Evolutionary conservation across 1,139 yeast genomes (phyloP).

Genomic region (Wickerhamomyces sp.): DNA sequence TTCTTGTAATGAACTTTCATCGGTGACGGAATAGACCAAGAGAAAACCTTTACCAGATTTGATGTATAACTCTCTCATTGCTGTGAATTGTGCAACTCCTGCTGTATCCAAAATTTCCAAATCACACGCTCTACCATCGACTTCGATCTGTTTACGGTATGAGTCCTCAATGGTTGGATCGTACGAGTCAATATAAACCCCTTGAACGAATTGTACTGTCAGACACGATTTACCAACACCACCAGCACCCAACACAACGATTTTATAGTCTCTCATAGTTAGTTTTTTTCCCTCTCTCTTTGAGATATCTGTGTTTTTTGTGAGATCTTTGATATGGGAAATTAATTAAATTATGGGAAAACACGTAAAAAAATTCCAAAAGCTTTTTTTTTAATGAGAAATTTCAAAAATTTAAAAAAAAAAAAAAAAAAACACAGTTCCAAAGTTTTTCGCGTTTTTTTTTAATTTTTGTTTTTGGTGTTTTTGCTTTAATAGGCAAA

Average conservation of each 20-base stretch:
- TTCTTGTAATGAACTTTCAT: conserved; percentile 78
- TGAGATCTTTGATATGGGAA: too few species aligned
- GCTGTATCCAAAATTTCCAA: conserved; percentile 95
- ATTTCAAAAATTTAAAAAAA: too few species aligned
- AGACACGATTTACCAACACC: conserved; percentile 97
- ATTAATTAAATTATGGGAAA: too few species aligned
- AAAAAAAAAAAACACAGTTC: too few species aligned
- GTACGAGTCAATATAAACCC: conserved; percentile 89
- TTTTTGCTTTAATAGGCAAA: too few species aligned
- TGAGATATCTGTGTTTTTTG: too few species aligned
- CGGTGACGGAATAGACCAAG: conserved; percentile 86
- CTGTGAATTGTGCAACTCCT: conserved; percentile 95
- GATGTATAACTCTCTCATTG: conserved; percentile 90
- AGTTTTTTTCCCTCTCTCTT: too few species aligned
- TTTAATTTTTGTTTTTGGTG: too few species aligned
- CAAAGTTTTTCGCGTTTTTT: too few species aligned
- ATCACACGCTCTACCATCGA: conserved; percentile 88
- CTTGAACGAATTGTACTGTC: conserved; percentile 86
- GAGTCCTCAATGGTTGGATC: conserved; percentile 98
- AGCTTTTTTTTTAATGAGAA: too few species aligned
- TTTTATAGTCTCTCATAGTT: conserved; percentile 45
- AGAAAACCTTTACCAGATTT: conserved; percentile 83
- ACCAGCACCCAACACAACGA: conserved; percentile 96
- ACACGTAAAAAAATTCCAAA: too few species aligned
- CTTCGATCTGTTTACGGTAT: conserved; percentile 84